Evolutionary conservation across 208 protist species (phyloP).

Genomic region (Tritrichomonas foetus): DNA sequence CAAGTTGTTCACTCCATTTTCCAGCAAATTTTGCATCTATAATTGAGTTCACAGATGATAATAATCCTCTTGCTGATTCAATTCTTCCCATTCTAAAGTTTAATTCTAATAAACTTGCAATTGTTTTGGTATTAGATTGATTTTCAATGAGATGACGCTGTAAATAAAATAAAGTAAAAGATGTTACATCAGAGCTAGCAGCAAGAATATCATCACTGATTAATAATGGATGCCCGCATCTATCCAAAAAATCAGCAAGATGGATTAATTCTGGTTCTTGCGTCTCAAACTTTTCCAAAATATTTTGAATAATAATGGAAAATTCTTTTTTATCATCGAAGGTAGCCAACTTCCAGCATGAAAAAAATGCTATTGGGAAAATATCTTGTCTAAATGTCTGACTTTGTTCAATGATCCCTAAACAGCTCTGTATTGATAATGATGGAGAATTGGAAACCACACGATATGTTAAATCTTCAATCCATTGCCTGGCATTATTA

Average conservation of each 20-base stretch:
- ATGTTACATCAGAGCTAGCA: neutral
- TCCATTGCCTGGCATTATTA: neutral
- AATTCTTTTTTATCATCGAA: neutral
- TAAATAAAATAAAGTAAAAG: neutral
- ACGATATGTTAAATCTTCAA: neutral
- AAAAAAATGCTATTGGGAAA: neutral
- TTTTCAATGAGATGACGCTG: neutral
- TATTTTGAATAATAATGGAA: neutral
- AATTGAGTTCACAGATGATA: neutral
- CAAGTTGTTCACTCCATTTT: neutral
- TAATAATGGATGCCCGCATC: neutral
- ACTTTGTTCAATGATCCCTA: neutral
- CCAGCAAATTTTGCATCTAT: neutral
- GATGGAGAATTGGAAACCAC: neutral
- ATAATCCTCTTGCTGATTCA: neutral
- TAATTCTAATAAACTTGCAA: neutral
- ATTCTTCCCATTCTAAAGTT: neutral
- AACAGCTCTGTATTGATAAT: neutral
- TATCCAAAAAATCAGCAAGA: neutral
- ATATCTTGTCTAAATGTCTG: neutral
- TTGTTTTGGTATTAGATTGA: neutral
- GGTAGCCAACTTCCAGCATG: neutral
- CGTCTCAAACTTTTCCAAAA: neutral
- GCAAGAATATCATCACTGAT: neutral
- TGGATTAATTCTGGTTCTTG: neutral